Evolutionary conservation across 169 alveolate genomes (phyloP).

Genomic region (Plasmodium falciparum): DNA sequence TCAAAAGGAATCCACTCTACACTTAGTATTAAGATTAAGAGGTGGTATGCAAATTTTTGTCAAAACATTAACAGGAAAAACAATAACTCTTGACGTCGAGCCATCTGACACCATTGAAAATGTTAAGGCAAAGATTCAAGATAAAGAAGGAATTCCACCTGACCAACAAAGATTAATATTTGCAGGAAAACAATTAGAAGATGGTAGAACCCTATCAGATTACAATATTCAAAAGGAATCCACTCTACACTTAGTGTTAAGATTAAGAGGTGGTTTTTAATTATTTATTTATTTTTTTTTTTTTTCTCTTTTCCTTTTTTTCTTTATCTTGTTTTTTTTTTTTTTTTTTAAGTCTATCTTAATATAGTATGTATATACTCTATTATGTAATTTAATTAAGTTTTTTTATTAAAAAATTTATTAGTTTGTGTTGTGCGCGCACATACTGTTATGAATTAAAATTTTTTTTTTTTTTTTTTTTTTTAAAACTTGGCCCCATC

Average conservation of each 20-base stretch:
- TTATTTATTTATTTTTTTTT: slow-evolving; percentile 14
- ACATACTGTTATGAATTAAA: slow-evolving; percentile 17
- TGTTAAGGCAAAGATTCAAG: slow-evolving; percentile 98
- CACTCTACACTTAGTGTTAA: slow-evolving; percentile 96
- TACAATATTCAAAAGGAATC: slow-evolving; percentile 99
- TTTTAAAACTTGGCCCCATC: slow-evolving; percentile 13
- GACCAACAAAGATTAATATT: no score
- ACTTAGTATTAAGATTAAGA: slow-evolving; percentile 90
- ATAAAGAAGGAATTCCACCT: slow-evolving; percentile 99
- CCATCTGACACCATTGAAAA: slow-evolving; percentile 97
- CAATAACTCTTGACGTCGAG: slow-evolving; percentile 96
- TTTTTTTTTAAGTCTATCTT: slow-evolving; percentile 47
- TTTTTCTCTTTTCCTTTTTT: slow-evolving; percentile 1
- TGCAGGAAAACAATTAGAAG: slow-evolving; percentile 99
- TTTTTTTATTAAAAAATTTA: slow-evolving; percentile 51
- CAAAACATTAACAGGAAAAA: slow-evolving; percentile 89
- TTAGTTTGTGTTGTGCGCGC: slow-evolving; percentile 72
- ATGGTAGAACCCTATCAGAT: slow-evolving; percentile 98
- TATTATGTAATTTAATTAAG: slow-evolving; percentile 48
- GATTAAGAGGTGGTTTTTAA: slow-evolving; percentile 81
- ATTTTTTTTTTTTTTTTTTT: slow-evolving; percentile 37
- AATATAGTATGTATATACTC: slow-evolving; percentile 8
- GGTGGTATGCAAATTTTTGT: slow-evolving; percentile 88
- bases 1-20: slow-evolving; percentile 98
- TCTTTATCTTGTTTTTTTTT: slow-evolving; percentile 17